A percentile compares a stretch with the other conserved stretches of the same genome.
Evolutionary conservation across 2,329 filamentous ascomycete species (phyloP).

Genomic region (Xylaria sp.): DNA sequence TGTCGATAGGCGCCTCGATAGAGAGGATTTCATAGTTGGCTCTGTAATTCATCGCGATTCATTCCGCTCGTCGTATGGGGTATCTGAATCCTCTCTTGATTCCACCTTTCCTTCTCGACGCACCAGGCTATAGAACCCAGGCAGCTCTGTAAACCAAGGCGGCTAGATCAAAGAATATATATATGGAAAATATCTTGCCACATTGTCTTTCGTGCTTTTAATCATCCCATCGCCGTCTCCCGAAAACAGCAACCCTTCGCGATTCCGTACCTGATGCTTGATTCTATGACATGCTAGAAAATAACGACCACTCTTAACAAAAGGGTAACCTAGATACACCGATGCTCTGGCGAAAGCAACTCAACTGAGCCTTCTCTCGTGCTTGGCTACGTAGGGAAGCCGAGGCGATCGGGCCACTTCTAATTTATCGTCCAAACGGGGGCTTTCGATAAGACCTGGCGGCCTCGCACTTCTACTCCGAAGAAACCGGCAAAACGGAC

Average conservation of each 20-base stretch:
- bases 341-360: neutral
- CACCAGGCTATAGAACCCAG: constrained; percentile 9
- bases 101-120: constrained; percentile 14
- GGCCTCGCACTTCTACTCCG: constrained; percentile 77
- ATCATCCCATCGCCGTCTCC: constrained; percentile 11
- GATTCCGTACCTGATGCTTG: constrained; percentile 27
- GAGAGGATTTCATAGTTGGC: constrained; percentile 16
- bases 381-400: constrained; percentile 8
- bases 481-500: constrained; percentile 82
- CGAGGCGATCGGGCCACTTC: constrained; percentile 24
- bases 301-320: neutral
- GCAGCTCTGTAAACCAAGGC: constrained; percentile 13
- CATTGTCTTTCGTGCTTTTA: constrained; percentile 34
- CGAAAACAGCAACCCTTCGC: constrained; percentile 6
- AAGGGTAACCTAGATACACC: constrained; percentile 9
- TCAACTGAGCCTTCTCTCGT: neutral
- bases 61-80: constrained; percentile 28
- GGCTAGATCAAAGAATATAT: constrained; percentile 24
- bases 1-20: neutral
- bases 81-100: constrained; percentile 31
- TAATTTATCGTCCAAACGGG: constrained; percentile 73
- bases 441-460: constrained; percentile 80
- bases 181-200: constrained; percentile 36
- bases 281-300: constrained; percentile 35
- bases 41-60: constrained; percentile 27